Percentiles rank a stretch among this genome's conserved stretches.
These are phyloP conservation scores for Metschnikowia chrysomelidarum DNA, from an alignment of 805 yeast genomes.

Conservation along the genomic window DNA sequence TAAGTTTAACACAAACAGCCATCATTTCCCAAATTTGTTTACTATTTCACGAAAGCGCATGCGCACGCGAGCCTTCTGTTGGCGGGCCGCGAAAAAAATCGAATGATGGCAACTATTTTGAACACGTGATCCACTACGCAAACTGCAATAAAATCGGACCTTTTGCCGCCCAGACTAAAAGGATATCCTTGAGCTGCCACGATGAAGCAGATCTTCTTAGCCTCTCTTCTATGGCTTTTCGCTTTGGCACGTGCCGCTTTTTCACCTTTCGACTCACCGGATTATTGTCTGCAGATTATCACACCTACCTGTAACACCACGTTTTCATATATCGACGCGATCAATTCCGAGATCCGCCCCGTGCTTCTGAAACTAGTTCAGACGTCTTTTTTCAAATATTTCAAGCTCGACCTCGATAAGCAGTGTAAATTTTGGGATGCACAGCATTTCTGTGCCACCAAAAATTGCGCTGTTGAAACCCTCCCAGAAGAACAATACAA, in stretches of 20 bases:
- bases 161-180: too few relatives aligned
- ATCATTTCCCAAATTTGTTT: too few relatives aligned
- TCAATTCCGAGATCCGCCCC: constrained; percentile 41
- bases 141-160: constrained; percentile 7
- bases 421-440: constrained; percentile 87
- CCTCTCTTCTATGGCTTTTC: too few relatives aligned
- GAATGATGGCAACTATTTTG: constrained; percentile 4
- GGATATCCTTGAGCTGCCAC: too few relatives aligned
- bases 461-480: constrained; percentile 87
- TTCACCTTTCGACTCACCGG: constrained; percentile 42
- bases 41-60: constrained; percentile 2
- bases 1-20: too few relatives aligned
- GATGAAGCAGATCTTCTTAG: too few relatives aligned
- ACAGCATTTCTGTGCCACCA: constrained; percentile 78
- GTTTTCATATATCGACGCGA: constrained; percentile 39
- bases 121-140: constrained; percentile 10
- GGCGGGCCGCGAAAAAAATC: too few relatives aligned
- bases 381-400: constrained; percentile 84
- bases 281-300: constrained; percentile 44
- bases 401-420: constrained; percentile 77
- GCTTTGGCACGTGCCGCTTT: constrained; percentile 9
- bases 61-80: too few relatives aligned
- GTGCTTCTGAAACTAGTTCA: constrained; percentile 55
- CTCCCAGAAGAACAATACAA: constrained; percentile 62
- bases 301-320: constrained; percentile 47